A percentile compares a stretch with the other conserved stretches of the same genome.
Evolutionary conservation across 139 green algal genomes (phyloP).

Genomic region (Pleodorina starrii): DNA sequence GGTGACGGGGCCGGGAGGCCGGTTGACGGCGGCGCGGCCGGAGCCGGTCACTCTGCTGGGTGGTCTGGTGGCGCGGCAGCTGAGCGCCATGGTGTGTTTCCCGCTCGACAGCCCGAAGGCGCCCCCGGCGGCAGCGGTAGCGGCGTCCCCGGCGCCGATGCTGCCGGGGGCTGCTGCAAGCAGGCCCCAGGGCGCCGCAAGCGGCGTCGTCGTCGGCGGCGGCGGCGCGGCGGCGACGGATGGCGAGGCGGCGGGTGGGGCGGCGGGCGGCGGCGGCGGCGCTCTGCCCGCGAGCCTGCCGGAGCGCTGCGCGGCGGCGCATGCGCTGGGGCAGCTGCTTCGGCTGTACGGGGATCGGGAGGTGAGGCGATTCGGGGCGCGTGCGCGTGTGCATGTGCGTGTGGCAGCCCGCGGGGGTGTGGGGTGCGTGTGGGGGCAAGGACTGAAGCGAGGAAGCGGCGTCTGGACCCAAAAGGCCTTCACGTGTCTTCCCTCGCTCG

Average conservation of each 20-base stretch:
- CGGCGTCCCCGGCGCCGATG: too few species aligned
- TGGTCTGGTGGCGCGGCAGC: slow-evolving; percentile 12
- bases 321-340: slow-evolving; percentile 10
- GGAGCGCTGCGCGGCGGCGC: slow-evolving; percentile 15
- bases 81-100: background rate
- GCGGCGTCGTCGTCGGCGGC: background rate
- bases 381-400: too few species aligned
- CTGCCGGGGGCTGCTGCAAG: too few species aligned
- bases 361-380: too few species aligned
- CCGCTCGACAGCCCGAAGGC: background rate
- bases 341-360: slow-evolving; percentile 11
- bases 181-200: too few species aligned
- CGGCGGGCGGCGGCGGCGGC: background rate
- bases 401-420: too few species aligned
- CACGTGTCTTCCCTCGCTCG: too few species aligned
- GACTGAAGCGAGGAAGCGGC: too few species aligned
- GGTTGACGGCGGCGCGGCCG: background rate
- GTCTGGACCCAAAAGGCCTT: too few species aligned
- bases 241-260: background rate
- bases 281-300: background rate
- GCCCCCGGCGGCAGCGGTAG: background rate
- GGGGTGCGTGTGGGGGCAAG: too few species aligned
- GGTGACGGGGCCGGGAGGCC: background rate
- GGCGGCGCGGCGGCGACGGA: background rate
- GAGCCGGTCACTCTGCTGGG: slow-evolving; percentile 11